phyloP scores from a whole-genome alignment of 2,329 filamentous ascomycete species.

The Beauveria asiatica region DNA sequence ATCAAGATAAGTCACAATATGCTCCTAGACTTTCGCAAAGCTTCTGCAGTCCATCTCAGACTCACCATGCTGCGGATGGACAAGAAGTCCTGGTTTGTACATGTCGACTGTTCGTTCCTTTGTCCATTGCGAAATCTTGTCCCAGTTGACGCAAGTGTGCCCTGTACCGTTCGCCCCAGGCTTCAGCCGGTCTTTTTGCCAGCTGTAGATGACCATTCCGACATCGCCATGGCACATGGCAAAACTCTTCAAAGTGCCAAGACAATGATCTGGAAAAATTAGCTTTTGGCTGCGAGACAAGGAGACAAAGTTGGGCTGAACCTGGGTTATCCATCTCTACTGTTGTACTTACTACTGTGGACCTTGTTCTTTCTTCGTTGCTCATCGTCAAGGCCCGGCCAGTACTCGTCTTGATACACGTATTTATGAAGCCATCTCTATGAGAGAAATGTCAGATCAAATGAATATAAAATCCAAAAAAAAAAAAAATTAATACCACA shows the following conservation, averaged over 20 bases:
- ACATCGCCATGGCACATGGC: conserved; percentile 8
- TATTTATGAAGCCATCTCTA: conserved; percentile 11
- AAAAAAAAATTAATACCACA: not conserved
- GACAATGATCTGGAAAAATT: not conserved
- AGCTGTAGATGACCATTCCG: conserved; percentile 10
- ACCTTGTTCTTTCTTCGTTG: conserved; percentile 7
- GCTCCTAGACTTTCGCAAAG: too few species aligned
- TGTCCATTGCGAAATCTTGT: not conserved
- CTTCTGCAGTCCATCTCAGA: not conserved
- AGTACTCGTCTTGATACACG: conserved; percentile 9
- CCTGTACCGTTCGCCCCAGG: conserved; percentile 1
- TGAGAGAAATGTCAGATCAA: not conserved
- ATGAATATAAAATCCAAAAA: too few species aligned
- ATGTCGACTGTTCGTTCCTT: not conserved
- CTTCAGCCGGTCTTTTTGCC: conserved; percentile 3
- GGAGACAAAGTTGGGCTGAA: too few species aligned
- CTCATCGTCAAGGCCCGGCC: conserved; percentile 2
- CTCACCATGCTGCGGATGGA: conserved; percentile 2
- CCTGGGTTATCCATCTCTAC: not conserved
- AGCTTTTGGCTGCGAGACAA: not conserved
- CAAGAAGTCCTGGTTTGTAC: conserved; percentile 3
- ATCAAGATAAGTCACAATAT: not conserved
- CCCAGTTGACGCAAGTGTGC: conserved; percentile 3
- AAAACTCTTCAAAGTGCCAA: not conserved
- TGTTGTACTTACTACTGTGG: conserved; percentile 7